Conservation (phyloP, 1,139 yeast species). For the Sugiyamaella sp. region DNA sequence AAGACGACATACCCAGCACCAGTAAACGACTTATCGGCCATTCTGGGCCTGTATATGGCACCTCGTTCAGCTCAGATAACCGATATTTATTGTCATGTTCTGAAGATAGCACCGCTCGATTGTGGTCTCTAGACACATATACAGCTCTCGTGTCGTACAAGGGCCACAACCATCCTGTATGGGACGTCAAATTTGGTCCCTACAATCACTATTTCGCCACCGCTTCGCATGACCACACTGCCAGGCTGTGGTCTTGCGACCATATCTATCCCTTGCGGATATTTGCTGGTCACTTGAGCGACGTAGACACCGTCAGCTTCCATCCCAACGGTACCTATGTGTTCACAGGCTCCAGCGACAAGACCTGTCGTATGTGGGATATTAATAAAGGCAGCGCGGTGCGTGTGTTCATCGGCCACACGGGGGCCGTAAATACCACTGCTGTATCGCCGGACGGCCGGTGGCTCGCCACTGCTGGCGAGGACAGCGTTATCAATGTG, state of each 20-base stretch:
- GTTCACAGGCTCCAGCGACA: conserved; percentile 93
- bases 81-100: conserved; percentile 78
- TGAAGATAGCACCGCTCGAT: conserved; percentile 87
- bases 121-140: conserved; percentile 94
- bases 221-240: conserved; percentile 97
- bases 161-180: conserved; percentile 94
- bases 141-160: conserved; percentile 90
- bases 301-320: conserved; percentile 92
- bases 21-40: conserved; percentile 82
- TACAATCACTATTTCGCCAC: conserved; percentile 97
- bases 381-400: conserved; percentile 86
- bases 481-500: conserved; percentile 82
- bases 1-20: conserved; percentile 53
- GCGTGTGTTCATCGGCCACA: conserved; percentile 92
- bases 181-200: conserved; percentile 97
- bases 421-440: conserved; percentile 80
- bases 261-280: conserved; percentile 95
- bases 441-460: conserved; percentile 97
- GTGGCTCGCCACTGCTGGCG: conserved; percentile 95
- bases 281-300: conserved; percentile 96
- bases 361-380: conserved; percentile 98
- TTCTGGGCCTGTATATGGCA: conserved; percentile 90
- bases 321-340: conserved; percentile 96
- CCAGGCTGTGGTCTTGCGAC: conserved; percentile 96
- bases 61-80: conserved; percentile 89